Conservation (phyloP, 331 rosid species). For the Stylosanthes scabra region DNA sequence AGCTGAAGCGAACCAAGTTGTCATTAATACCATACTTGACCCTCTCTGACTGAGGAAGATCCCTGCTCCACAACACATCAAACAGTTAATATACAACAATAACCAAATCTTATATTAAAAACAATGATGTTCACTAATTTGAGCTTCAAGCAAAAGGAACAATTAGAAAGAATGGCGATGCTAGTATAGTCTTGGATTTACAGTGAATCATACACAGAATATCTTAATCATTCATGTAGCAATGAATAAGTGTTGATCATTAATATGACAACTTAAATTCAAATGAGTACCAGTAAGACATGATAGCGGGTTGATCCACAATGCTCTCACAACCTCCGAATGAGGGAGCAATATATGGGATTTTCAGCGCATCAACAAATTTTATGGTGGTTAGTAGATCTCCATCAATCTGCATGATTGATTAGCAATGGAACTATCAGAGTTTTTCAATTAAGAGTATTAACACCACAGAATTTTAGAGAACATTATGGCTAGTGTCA, state of each 20-base stretch:
- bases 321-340: constrained; percentile 98
- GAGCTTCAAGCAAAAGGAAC: not conserved
- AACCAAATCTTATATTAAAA: not conserved
- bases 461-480: not conserved
- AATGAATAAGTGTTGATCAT: constrained; percentile 11
- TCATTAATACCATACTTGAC: constrained; percentile 79
- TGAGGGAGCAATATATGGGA: constrained; percentile 94
- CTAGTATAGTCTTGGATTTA: too few relatives aligned
- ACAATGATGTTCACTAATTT: not conserved
- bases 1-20: constrained; percentile 90
- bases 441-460: constrained; percentile 1
- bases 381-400: constrained; percentile 65
- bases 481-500: not conserved
- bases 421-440: constrained; percentile 9
- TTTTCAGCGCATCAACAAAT: constrained; percentile 80
- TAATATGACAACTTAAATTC: constrained; percentile 13
- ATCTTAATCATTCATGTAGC: constrained; percentile 1
- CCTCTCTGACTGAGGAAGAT: constrained; percentile 84
- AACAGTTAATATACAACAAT: not conserved
- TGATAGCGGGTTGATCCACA: constrained; percentile 93
- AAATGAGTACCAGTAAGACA: constrained; percentile 87
- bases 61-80: constrained; percentile 64
- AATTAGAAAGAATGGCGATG: not conserved
- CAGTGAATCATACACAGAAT: too few relatives aligned
- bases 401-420: constrained; percentile 72